phyloP scores from a whole-genome alignment of 2,329 filamentous ascomycete species.

The Elsinoe batatas region DNA sequence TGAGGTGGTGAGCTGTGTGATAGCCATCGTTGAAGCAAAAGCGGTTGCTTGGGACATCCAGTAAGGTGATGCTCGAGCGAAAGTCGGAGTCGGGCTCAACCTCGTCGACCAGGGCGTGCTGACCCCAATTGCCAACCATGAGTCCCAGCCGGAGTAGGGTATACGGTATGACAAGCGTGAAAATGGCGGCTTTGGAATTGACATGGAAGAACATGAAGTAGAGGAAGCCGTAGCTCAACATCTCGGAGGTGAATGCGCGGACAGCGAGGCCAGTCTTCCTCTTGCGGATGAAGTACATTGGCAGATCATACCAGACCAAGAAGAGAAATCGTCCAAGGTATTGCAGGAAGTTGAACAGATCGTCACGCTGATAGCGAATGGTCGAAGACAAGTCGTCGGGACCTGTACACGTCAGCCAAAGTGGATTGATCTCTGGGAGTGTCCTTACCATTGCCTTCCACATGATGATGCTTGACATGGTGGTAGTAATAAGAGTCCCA shows the following conservation, averaged over 20 bases:
- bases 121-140: conserved; percentile 79
- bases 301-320: conserved; percentile 64
- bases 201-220: conserved; percentile 40
- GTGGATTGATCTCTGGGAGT: not conserved
- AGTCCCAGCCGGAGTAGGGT: conserved; percentile 56
- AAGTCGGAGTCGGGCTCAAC: conserved; percentile 68
- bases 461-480: conserved; percentile 77
- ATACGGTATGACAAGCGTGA: conserved; percentile 58
- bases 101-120: conserved; percentile 71
- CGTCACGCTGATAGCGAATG: conserved; percentile 65
- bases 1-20: conserved; percentile 71
- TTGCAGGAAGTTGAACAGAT: conserved; percentile 53
- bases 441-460: conserved; percentile 56
- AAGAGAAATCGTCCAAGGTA: conserved; percentile 67
- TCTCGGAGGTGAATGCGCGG: conserved; percentile 53
- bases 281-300: conserved; percentile 60
- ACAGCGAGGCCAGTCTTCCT: conserved; percentile 46
- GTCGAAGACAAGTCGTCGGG: conserved; percentile 67
- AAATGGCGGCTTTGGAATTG: conserved; percentile 49
- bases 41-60: conserved; percentile 70
- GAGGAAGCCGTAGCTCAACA: conserved; percentile 45
- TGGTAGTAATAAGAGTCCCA: conserved; percentile 83
- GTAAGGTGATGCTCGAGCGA: conserved; percentile 66
- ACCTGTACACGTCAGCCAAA: conserved; percentile 24
- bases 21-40: conserved; percentile 78